Evolutionary conservation across 2,329 filamentous ascomycete genomes (phyloP), one percentile per base, ranked within the genome.

Genomic region (Pyricularia sp.): DNA sequence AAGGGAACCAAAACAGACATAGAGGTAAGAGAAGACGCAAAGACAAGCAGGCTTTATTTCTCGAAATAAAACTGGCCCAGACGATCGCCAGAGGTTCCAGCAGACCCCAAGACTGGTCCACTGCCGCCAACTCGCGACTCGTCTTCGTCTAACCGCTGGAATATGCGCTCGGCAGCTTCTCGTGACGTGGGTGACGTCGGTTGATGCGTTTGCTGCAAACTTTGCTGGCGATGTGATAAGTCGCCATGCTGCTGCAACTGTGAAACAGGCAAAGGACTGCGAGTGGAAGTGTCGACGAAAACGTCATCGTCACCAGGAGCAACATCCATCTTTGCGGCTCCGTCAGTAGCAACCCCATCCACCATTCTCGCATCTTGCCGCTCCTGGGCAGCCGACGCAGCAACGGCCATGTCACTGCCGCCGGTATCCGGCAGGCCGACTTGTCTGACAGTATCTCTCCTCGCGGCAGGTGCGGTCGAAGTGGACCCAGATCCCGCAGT

Each of bases 231-330:
- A 36, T 77, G 72, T 23, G 73, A 76, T 65, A 63, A 26, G 20
- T 71, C 71, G 17, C 75, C 73, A 33, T 74, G 75, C 68, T 76
- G 76, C 17, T 76, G 76, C 72, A 80, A 78, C 26, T 79, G 74
- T 20, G 79, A 79, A 23, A 82, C 78, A 20, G 85, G 81, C 1
- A 87, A 80, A 1, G 87, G 86, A 0, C 86, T 84, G 26, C 84
- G 80, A 67, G 85, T 84, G 1, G 88, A 90, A 2, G 88, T 91
- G 77, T 92, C 89, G 28, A 91, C 82, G 71, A 89, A 88, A 11
- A 79, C 76, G 67, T 84, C 83, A 70, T 88, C 84, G 59, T 83
- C 69, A 1, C 73, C 67, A 3, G 72, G 74, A 9, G 75, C 73
- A 75, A 58, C 76, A 73, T 5, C 77, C 30, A 74, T 74, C 12